phyloP scores from a whole-genome alignment of 768 basidiomycete genomes.

The Podaxis rugospora region DNA sequence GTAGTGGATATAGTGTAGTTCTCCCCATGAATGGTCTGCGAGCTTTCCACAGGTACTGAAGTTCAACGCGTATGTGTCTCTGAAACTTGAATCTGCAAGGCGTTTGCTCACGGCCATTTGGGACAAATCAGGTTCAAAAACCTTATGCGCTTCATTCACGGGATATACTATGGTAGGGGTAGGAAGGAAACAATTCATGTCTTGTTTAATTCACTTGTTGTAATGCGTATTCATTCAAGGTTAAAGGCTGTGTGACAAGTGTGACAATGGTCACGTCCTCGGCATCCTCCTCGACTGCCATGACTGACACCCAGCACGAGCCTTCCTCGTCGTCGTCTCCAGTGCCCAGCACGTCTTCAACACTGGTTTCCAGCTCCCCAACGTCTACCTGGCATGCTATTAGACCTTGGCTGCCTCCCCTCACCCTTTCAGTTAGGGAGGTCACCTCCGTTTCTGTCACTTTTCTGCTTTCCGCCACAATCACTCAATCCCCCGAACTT shows the following conservation, averaged over 20 bases:
- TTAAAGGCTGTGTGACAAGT: background rate
- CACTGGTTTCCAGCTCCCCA: constrained; percentile 13
- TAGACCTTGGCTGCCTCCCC: constrained; percentile 69
- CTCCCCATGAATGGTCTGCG: too few relatives aligned
- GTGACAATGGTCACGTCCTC: background rate
- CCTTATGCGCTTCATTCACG: too few relatives aligned
- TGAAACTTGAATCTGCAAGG: too few relatives aligned
- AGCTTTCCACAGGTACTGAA: too few relatives aligned
- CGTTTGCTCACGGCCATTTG: too few relatives aligned
- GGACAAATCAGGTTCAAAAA: too few relatives aligned
- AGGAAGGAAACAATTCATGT: too few relatives aligned
- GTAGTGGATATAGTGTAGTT: too few relatives aligned
- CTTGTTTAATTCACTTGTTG: too few relatives aligned
- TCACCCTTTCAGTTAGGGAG: constrained; percentile 71
- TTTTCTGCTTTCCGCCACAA: constrained; percentile 58
- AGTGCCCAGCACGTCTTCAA: constrained; percentile 4
- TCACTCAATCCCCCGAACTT: constrained; percentile 1
- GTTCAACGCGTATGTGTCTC: too few relatives aligned
- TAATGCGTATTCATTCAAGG: background rate
- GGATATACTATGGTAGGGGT: too few relatives aligned
- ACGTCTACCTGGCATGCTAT: constrained; percentile 60
- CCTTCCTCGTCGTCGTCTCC: constrained; percentile 2
- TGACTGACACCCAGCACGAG: constrained; percentile 2
- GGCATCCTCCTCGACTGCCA: background rate
- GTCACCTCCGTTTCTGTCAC: constrained; percentile 85